phyloP scores from a whole-genome alignment of 441 rosid genomes.

The Erysimum cheiri region DNA sequence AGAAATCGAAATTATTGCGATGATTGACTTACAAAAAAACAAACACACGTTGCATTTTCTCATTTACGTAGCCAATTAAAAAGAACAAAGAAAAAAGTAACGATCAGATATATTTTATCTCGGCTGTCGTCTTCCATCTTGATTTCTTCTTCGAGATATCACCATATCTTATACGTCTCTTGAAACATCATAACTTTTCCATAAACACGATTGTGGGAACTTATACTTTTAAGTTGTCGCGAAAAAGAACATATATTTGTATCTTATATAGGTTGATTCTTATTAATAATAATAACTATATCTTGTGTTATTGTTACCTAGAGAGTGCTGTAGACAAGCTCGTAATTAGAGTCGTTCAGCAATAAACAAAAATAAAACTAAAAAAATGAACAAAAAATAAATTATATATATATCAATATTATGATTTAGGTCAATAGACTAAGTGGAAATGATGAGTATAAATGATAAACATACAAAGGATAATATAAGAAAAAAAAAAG shows the following conservation, averaged over 20 bases:
- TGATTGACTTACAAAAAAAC: slow-evolving; percentile 17
- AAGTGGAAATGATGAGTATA: too few relatives aligned
- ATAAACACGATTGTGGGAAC: not conserved
- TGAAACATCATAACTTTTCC: slow-evolving; percentile 12
- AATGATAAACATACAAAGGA: not conserved
- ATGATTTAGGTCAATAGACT: too few relatives aligned
- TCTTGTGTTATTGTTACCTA: not conserved
- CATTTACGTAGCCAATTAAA: slow-evolving; percentile 32
- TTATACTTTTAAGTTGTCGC: not conserved
- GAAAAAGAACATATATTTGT: not conserved
- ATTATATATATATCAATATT: too few relatives aligned
- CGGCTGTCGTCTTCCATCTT: slow-evolving; percentile 23
- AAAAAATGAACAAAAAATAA: too few relatives aligned
- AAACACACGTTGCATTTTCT: slow-evolving; percentile 40
- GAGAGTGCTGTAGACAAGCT: not conserved
- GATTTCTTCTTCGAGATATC: slow-evolving; percentile 23
- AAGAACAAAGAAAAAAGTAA: not conserved
- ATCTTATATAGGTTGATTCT: not conserved
- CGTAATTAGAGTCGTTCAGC: not conserved
- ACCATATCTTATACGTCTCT: slow-evolving; percentile 35
- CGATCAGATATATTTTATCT: not conserved
- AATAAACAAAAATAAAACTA: too few relatives aligned
- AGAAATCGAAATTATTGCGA: slow-evolving; percentile 34
- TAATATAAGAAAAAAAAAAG: not conserved
- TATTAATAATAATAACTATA: not conserved